These are phyloP conservation scores for Pseudomicrostroma phylloplanum DNA, from an alignment of 1,284 basidiomycete genomes.

Conservation along the genomic window DNA sequence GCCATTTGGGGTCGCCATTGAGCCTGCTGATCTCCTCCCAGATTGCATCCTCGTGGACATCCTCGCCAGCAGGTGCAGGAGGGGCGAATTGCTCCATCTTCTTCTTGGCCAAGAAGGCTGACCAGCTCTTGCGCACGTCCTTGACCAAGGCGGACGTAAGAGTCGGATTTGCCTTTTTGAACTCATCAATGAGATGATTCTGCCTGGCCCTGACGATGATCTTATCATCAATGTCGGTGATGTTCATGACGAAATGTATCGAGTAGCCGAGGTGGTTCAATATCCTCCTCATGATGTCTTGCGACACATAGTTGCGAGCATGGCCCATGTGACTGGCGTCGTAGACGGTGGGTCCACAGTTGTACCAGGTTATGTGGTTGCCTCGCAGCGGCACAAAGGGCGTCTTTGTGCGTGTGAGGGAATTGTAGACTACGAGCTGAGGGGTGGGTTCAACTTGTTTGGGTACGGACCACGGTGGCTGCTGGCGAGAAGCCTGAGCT, in stretches of 20 bases:
- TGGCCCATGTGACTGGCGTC: conserved; percentile 99
- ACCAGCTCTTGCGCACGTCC: conserved; percentile 37
- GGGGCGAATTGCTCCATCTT: conserved; percentile 27
- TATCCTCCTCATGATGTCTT: conserved; percentile 88
- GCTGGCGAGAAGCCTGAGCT: conserved; percentile 8
- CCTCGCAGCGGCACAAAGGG: conserved; percentile 71
- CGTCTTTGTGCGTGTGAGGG: conserved; percentile 77
- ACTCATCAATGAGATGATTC: conserved; percentile 57
- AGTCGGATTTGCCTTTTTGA: conserved; percentile 28
- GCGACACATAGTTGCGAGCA: conserved; percentile 96
- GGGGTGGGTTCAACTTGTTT: conserved; percentile 39
- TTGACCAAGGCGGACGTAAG: conserved; percentile 32
- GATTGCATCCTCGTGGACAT: conserved; percentile 32
- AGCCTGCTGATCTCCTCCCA: conserved; percentile 38
- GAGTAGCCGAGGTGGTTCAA: conserved; percentile 97
- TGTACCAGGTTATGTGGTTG: conserved; percentile 94
- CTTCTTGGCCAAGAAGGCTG: conserved; percentile 33
- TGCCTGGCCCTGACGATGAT: conserved; percentile 55
- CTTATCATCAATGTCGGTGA: conserved; percentile 99
- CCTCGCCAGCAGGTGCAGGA: conserved; percentile 26
- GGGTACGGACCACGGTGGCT: conserved; percentile 13
- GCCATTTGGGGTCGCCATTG: conserved; percentile 32
- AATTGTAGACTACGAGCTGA: conserved; percentile 80
- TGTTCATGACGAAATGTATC: conserved; percentile 98
- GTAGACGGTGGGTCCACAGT: conserved; percentile 97